Base-by-base conservation (phyloP, 345 rosid genomes). In the Cardamine occulta region DNA sequence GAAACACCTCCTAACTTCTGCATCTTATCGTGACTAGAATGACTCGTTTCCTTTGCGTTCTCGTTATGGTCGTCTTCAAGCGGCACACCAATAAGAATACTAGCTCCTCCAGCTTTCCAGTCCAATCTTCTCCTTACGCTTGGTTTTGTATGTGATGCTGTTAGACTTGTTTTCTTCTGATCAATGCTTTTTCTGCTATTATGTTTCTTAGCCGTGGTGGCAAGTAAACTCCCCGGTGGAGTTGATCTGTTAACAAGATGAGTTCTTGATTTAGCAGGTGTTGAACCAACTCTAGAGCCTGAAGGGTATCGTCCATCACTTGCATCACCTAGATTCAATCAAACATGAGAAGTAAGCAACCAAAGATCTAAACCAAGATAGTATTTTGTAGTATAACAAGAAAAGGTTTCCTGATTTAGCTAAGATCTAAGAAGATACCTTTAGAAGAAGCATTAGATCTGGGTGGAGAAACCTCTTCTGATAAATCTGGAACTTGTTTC, bases 401-500 rank as follows among this genome's bases (percentile, higher is more conserved):
- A 21, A 62, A 26, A 62, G 17, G 52, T 70, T 70, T 77, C 76
- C 72, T 48, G 4, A 49, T 58, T 52, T 49, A 21, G 74, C 57
- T 53, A 66, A 51, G 37, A 52, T 63, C 52, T 14, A 77, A 62
- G 40, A 61, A 56, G 68, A 39, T 55, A 90, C 96, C 97, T 89
- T 77, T 91, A 1, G 93, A 85, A 73, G 95, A 87, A 69, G 88
- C 77, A 72, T 68, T 78, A 1, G 96, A 88, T 73, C 76, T 72
- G n/a, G 87, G 88, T 7, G 96, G 95, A 10, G 92, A 90, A 12
- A 64, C 83, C 70, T 86, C 96, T 17, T 88, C 91, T 1, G 93
- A 87, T 71, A 91, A 74, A 89, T 94, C 98, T 0, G 97, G 93
- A 49, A 94, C 85, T 84, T 88, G 89, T 82, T 87, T 91, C 98